Conservation (phyloP, 2,329 filamentous ascomycete species). For the Fusarium sp. region DNA sequence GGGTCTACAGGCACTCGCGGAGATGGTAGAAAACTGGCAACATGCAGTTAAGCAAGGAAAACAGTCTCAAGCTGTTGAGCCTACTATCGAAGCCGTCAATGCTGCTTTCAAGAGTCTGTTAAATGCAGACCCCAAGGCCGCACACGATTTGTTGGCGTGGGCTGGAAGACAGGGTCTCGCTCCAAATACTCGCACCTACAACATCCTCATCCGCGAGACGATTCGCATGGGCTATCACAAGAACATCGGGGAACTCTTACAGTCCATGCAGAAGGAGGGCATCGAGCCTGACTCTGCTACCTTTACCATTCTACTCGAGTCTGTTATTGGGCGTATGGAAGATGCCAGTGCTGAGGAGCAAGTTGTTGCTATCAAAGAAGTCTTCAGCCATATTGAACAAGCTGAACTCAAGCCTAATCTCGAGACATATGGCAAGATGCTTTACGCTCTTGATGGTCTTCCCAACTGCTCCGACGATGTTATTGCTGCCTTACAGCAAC, state of each 20-base stretch:
- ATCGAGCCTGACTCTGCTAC: constrained; percentile 73
- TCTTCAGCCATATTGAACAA: constrained; percentile 67
- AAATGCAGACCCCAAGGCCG: constrained; percentile 57
- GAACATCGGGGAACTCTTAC: constrained; percentile 63
- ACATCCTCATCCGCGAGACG: constrained; percentile 71
- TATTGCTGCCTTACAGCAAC: constrained; percentile 67
- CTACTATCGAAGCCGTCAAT: constrained; percentile 73
- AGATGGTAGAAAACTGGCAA: constrained; percentile 72
- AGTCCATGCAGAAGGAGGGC: constrained; percentile 65
- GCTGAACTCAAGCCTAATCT: constrained; percentile 67
- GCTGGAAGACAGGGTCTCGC: constrained; percentile 63
- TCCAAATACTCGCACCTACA: constrained; percentile 70
- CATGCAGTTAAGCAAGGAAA: constrained; percentile 45
- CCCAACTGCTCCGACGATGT: constrained; percentile 55
- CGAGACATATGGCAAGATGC: constrained; percentile 74
- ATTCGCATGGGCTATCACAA: constrained; percentile 59
- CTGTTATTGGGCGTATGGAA: constrained; percentile 56
- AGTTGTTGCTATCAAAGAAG: constrained; percentile 57
- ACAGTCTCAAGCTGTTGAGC: constrained; percentile 57
- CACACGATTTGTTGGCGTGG: constrained; percentile 66
- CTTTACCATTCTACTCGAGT: constrained; percentile 76
- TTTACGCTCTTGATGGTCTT: constrained; percentile 59
- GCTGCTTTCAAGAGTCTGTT: constrained; percentile 73
- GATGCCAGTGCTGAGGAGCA: constrained; percentile 59
- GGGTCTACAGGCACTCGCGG: constrained; percentile 70